Evolutionary conservation across 768 basidiomycete species (phyloP), one percentile per base, ranked within the genome.

Genomic region (Russula abietina): DNA sequence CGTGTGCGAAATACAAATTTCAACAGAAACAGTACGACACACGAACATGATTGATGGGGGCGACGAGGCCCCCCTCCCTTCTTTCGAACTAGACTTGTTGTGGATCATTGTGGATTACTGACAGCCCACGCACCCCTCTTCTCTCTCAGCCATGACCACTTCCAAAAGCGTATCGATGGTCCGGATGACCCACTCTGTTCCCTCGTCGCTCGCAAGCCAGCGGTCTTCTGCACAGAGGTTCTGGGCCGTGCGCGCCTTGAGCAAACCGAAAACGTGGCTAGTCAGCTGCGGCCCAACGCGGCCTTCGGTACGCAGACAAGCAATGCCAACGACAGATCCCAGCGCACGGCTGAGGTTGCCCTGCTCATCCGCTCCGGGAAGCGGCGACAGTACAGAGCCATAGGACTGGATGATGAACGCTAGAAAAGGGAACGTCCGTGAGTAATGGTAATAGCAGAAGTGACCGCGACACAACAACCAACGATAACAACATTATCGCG

Each of bases 351-450:
- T 91, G 66, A 96, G 80, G 76, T 91, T 91, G 62, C 89, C 89
- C 76, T 89, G 88, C 75, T 86, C 81, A 48, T 62, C 59, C 51
- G 65, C 65, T n/a, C 75, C 80, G 65, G 88, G 85, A 71, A 89
- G 74, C 68, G 90, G 90, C 67, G 88, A 76, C 69, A 93, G 81
- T 43, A 93, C 81, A 45, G 85, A 77, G 71, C 91, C 91, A 73
- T 93, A 93, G 65, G 81, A 81, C 75, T 91, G 88, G 78, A 93
- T 89, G 71, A 93, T 90, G 76, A 92, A 92, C 63, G 83, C 91
- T 93, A 67, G 50, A 62, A 65, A 61, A 10, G 26, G 59, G 28
- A 38, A 4, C 26, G 22, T 60, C 22, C 36, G 57, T 67, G 55
- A 67, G 57, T 32, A 43, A 38, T 1, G 9, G 9, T 8, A 8